Percentiles rank a stretch among this genome's conserved stretches.
These are phyloP conservation scores for Tetracladium setigerum DNA, from an alignment of 495 filamentous ascomycete species.

Conservation along the genomic window DNA sequence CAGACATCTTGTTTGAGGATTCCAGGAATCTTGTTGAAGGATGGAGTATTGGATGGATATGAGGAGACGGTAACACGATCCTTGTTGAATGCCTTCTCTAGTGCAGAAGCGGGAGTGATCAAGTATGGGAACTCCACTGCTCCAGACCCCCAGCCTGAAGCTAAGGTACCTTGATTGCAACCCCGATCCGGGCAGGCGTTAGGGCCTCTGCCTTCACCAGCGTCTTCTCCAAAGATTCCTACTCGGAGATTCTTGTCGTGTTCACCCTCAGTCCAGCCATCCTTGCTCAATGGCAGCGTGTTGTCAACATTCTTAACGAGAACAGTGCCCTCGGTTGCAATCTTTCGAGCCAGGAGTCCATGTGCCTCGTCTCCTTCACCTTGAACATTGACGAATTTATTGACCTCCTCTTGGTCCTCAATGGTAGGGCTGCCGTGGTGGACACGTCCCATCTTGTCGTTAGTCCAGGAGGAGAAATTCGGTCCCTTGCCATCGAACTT, in stretches of 20 bases:
- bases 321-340: constrained; percentile 80
- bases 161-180: constrained; percentile 80
- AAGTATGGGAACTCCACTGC: constrained; percentile 84
- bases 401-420: constrained; percentile 55
- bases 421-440: constrained; percentile 53
- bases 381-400: constrained; percentile 68
- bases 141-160: constrained; percentile 84
- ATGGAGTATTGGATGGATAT: constrained; percentile 49
- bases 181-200: constrained; percentile 71
- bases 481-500: constrained; percentile 62
- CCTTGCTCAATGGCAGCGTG: constrained; percentile 54
- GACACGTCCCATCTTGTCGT: constrained; percentile 56
- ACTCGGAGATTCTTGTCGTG: constrained; percentile 33
- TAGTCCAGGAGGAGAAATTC: constrained; percentile 89
- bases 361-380: constrained; percentile 45
- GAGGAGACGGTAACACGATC: constrained; percentile 52
- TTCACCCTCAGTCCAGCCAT: constrained; percentile 33
- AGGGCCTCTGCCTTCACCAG: constrained; percentile 58
- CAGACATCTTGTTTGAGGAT: constrained; percentile 55
- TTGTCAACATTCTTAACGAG: constrained; percentile 70
- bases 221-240: constrained; percentile 82
- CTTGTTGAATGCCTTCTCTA: constrained; percentile 52
- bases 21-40: constrained; percentile 21
- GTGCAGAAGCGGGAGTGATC: constrained; percentile 58
- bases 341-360: constrained; percentile 55